Evolutionary conservation across 768 basidiomycete species (phyloP), one percentile per base, ranked within the genome.

Genomic region (Ramaria rubella): DNA sequence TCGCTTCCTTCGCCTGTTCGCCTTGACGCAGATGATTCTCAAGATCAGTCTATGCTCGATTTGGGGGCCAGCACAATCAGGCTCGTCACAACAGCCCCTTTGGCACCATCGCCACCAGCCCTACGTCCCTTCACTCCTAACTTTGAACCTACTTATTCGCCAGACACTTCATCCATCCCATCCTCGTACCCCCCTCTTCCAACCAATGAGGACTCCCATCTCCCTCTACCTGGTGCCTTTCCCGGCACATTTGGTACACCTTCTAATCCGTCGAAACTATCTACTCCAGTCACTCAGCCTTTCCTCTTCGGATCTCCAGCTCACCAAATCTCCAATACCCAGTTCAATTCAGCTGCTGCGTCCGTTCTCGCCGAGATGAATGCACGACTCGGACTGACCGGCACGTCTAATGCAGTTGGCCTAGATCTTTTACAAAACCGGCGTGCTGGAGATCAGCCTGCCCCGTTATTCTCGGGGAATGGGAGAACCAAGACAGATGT

Each of bases 321-420:
- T 58, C 75, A 87, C 63, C 76, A 72, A 45, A 76, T 80, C 43
- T 81, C 84, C 30, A 83, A 87, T 60, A 69, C 72, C n/a, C 79
- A 85, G 50, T 91, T 92, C 70, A 77, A 75, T 51, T 68, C 73
- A 1, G 83, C 85, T 0, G 85, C 87, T 0, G 75, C 81, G n/a
- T 77, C 78, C 21, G 82, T 93, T 27, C 72, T 92, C 29, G 85
- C 84, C 49, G 90, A 93, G 69, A 89, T 93, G 86, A 90, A 91
- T 66, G 74, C 76, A 50, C 81, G 87, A 2, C 75, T 91, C 9
- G 76, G 74, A 2, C 76, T 74, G 7, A 78, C 79, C 5, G 85
- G 84, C 1, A 59, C 57, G 4, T 76, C 81, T 6, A 72, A 79
- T 30, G 71, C 71, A 23, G 72, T 86, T 30, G 73, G 70, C 19